Conservation (phyloP, 225 moss, liverwort and hornwort genomes). For the Marchantia paleacea region DNA sequence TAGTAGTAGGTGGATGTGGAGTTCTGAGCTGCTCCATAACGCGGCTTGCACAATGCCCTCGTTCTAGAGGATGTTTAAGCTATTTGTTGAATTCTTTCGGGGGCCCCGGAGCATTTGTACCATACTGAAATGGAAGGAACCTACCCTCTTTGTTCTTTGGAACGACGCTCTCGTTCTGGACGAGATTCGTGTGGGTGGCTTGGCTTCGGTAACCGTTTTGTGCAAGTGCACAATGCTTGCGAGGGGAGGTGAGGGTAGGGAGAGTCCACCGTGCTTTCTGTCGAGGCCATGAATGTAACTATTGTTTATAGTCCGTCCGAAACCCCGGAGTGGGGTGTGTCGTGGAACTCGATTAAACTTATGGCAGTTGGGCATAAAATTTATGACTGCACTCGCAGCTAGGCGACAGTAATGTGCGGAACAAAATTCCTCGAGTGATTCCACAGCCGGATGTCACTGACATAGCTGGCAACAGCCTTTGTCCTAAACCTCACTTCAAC, state of each 20-base stretch:
- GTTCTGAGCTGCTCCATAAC: background rate
- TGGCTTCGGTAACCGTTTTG: background rate
- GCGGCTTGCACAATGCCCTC: too few species aligned
- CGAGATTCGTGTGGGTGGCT: constrained; percentile 9
- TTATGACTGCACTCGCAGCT: background rate
- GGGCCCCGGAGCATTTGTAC: background rate
- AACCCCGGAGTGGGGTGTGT: background rate
- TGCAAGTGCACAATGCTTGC: background rate
- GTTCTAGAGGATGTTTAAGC: background rate
- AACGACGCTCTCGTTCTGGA: background rate
- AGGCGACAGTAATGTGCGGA: background rate
- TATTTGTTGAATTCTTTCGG: background rate
- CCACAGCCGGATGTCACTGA: too few species aligned
- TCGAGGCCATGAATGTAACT: background rate
- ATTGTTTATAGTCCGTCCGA: too few species aligned
- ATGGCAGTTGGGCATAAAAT: too few species aligned
- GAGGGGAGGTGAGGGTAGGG: too few species aligned
- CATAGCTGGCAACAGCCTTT: too few species aligned
- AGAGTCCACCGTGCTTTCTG: background rate
- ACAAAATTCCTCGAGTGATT: too few species aligned
- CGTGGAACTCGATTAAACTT: background rate
- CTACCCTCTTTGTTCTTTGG: background rate
- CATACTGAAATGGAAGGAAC: background rate
- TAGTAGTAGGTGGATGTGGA: background rate
- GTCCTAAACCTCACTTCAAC: too few species aligned